Evolutionary conservation across 2,329 filamentous ascomycete species (phyloP), one percentile per base, ranked within the genome.

Genomic region (Alternaria rosae): DNA sequence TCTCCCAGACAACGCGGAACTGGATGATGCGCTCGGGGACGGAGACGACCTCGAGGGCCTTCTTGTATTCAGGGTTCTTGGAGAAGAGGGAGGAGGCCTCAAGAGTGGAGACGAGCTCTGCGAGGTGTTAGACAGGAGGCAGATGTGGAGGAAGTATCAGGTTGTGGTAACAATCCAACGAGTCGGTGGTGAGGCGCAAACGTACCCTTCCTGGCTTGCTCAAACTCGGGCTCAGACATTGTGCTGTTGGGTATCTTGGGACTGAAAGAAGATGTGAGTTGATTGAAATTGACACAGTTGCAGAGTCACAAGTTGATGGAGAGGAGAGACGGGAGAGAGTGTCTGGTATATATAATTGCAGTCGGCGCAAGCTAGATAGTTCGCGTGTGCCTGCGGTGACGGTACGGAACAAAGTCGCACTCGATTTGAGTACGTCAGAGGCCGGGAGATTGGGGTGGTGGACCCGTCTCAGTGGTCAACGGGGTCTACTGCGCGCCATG

Each of bases 161-260:
- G 28, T 26, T n/a, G 8, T 20, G 13, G 52, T 12, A 45, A n/a
- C 11, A 20, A 21, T 48, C 38, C 26, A 12, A 32, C 17, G 55
- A 12, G 13, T 20, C 8, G 25, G 25, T 9, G 12, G 21, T 51
- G 26, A 23, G 44, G 25, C 9, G 17, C 15, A 28, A 45, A 71
- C 86, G 77, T 84, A 96, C 93, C 93, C 82, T 93, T 92, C 89
- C 97, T 97, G 78, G 94, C 94, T 88, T 98, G 94, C 89, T 97
- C 90, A 85, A 98, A 98, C 86, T 99, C 94, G 78, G 95, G 94
- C 88, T 98, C 94, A 71, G 93, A 92, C 92, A 96, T 95, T 68
- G 65, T 76, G 67, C 28, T 61, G 30, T 64, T 59, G 59, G 50
- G 42, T 61, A 42, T 51, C 48, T 54, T 66, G 45, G 32, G 47